Evolutionary conservation across 345 rosid species (phyloP), one percentile per base, ranked within the genome.

Genomic region (Microthlaspi erraticum): DNA sequence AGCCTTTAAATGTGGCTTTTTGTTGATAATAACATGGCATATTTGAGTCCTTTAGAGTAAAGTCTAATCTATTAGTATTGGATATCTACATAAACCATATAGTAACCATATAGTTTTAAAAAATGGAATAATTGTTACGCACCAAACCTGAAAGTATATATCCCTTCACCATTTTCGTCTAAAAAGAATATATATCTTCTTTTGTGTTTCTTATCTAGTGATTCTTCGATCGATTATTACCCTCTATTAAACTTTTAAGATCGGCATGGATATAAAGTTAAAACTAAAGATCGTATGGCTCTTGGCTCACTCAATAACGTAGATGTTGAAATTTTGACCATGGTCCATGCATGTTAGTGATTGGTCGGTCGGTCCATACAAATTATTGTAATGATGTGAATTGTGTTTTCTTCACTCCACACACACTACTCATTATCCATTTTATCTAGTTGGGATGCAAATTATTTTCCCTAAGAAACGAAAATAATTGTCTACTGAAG

Each of bases 1-100:
- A 29, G 74, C 74, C 78, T 75, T 75, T 75, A 68, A 68, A 75
- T 75, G 74, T 68, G 78, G 74, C 78, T 75, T 75, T 74, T 75
- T 45, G 70, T 61, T 75, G 74, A 75, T 68, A 75, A 61, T 75
- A 43, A 75, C 78, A 53, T 39, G 69, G 70, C 78, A 68, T 61
- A 66, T 75, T 75, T 54, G 70, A 68, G 70, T 75, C 78, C 61
- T 75, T 61, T 68, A 68, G 74, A 18, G 19, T 53, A 68, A 68
- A 44, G 74, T 61, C 74, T 68, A 53, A 45, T 68, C 73, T 44
- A 52, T 53, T 44, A 52, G 44, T 61, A 61, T 44, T 60, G 78
- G 74, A 54, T 68, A 68, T 75, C 69, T 37, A 68, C 51, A 75
- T 75, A 70, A 60, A 75, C 48, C 42, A 74, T 66, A 73, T 46